Evolutionary conservation across 2,329 filamentous ascomycete species (phyloP).

Genomic region (Aspergillus melleus): DNA sequence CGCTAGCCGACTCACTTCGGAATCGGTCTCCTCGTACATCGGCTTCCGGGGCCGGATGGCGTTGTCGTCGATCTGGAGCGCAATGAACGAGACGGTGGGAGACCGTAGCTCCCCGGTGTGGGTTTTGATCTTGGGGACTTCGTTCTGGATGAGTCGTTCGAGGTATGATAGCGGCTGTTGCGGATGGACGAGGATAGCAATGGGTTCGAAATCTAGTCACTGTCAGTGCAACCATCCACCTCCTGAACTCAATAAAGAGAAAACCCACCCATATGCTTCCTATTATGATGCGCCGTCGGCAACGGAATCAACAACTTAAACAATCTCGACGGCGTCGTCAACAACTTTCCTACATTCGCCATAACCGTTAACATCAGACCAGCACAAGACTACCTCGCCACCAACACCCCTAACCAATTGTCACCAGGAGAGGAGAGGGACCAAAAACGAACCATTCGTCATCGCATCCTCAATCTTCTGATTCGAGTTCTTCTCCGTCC

Average conservation of each 20-base stretch:
- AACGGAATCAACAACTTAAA: constrained; percentile 80
- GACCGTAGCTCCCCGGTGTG: constrained; percentile 67
- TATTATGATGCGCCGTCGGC: constrained; percentile 59
- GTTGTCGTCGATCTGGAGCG: constrained; percentile 70
- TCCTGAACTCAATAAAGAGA: background rate
- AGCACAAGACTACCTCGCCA: background rate
- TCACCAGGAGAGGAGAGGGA: background rate
- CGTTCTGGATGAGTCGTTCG: constrained; percentile 83
- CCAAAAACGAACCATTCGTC: constrained; percentile 58
- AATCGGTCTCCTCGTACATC: constrained; percentile 35
- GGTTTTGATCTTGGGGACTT: constrained; percentile 68
- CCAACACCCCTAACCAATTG: too few species aligned
- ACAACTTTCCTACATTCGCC: constrained; percentile 62
- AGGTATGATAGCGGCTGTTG: constrained; percentile 90
- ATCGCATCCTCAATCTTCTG: constrained; percentile 56
- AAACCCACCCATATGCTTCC: constrained; percentile 54
- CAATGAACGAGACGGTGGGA: constrained; percentile 75
- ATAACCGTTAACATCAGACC: constrained; percentile 5
- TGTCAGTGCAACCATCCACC: constrained; percentile 7
- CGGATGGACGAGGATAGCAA: constrained; percentile 82
- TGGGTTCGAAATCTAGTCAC: constrained; percentile 66
- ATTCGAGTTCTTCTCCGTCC: constrained; percentile 28
- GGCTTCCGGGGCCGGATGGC: constrained; percentile 46
- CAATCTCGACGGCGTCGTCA: constrained; percentile 77
- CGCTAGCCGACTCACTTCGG: constrained; percentile 41